These are phyloP conservation scores for Erodium texanum DNA, from an alignment of 441 rosid species.

Conservation along the genomic window DNA sequence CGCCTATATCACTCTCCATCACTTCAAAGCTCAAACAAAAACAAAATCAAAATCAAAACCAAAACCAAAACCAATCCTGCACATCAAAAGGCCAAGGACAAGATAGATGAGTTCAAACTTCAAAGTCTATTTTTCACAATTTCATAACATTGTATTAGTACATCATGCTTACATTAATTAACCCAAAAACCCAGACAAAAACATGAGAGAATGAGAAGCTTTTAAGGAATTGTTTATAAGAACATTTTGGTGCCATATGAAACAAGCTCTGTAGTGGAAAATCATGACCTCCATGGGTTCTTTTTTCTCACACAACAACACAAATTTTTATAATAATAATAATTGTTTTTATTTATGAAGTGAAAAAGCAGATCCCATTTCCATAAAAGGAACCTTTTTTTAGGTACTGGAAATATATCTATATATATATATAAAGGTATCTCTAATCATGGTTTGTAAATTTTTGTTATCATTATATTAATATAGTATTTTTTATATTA, in stretches of 20 bases:
- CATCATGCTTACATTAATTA: constrained; percentile 6
- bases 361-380: constrained; percentile 55
- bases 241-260: constrained; percentile 18
- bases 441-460: too few relatives aligned
- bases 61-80: constrained; percentile 18
- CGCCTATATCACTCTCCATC: constrained; percentile 21
- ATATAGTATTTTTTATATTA: too few relatives aligned
- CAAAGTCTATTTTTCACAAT: too few relatives aligned
- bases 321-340: constrained; percentile 16
- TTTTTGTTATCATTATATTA: too few relatives aligned
- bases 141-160: too few relatives aligned
- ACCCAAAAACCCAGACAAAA: constrained; percentile 20
- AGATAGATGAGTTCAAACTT: too few relatives aligned
- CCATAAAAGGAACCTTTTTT: constrained; percentile 47
- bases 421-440: too few relatives aligned
- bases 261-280: constrained; percentile 36
- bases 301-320: constrained; percentile 17
- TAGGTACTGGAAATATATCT: constrained; percentile 29
- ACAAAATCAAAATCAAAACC: neutral
- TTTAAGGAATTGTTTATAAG: neutral
- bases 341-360: constrained; percentile 30
- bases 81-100: too few relatives aligned
- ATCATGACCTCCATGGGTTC: constrained; percentile 32
- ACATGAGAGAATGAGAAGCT: constrained; percentile 26
- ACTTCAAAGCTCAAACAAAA: neutral